Conservation (phyloP, 305 asterid species). For the Fraxinus greggii region DNA sequence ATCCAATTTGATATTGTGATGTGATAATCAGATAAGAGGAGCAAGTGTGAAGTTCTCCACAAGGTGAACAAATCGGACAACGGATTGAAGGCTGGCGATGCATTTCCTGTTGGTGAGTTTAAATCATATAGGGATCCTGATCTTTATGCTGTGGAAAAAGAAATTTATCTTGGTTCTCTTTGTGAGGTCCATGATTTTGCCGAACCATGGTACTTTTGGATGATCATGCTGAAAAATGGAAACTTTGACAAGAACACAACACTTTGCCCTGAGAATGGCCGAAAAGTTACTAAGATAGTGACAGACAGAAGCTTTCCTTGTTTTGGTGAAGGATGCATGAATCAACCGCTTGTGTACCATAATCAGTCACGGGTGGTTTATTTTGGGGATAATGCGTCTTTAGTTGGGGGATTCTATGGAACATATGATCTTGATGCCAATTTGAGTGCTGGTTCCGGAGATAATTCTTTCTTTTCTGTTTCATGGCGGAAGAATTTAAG, state of each 20-base stretch:
- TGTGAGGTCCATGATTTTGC: constrained; percentile 47
- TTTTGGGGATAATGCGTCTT: constrained; percentile 29
- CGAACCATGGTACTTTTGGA: constrained; percentile 67
- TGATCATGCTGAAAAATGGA: constrained; percentile 81
- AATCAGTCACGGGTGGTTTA: constrained; percentile 43
- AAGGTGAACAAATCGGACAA: constrained; percentile 66
- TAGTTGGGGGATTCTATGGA: constrained; percentile 74
- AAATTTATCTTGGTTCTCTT: constrained; percentile 61
- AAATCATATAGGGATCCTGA: constrained; percentile 52
- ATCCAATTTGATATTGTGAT: constrained; percentile 24
- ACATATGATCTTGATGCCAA: constrained; percentile 70
- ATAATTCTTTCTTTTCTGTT: constrained; percentile 53
- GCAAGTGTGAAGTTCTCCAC: constrained; percentile 48
- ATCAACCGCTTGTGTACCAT: constrained; percentile 71
- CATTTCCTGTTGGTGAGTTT: constrained; percentile 43
- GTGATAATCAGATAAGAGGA: constrained; percentile 33
- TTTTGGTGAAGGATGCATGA: constrained; percentile 82
- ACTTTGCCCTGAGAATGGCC: constrained; percentile 77
- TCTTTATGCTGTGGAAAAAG: constrained; percentile 69
- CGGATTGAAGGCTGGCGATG: constrained; percentile 53
- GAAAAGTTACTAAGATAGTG: constrained; percentile 56
- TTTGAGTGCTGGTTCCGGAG: constrained; percentile 38
- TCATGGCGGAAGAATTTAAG: constrained; percentile 63
- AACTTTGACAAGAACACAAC: constrained; percentile 73
- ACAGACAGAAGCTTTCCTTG: constrained; percentile 69